A percentile compares a stretch with the other conserved stretches of the same genome.
These are phyloP conservation scores for Penicillium daleae DNA, from an alignment of 495 filamentous ascomycete genomes.

Conservation along the genomic window DNA sequence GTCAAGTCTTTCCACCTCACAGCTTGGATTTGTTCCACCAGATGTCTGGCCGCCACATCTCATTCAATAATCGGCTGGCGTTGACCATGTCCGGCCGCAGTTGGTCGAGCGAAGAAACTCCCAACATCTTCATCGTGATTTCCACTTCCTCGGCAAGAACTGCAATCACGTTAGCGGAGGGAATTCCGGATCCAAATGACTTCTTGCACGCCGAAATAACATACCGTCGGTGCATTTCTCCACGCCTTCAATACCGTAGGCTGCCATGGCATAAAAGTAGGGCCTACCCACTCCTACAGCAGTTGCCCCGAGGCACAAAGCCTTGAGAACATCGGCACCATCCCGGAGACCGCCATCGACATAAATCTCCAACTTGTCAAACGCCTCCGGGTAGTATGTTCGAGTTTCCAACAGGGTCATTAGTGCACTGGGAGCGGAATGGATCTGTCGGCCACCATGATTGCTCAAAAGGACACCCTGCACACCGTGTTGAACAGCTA, in stretches of 20 bases:
- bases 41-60: conserved; percentile 29
- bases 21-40: conserved; percentile 17
- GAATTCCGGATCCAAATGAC: neutral
- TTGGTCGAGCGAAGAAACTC: neutral
- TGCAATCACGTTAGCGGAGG: neutral
- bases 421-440: neutral
- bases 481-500: neutral
- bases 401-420: neutral
- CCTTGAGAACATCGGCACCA: neutral
- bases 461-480: neutral
- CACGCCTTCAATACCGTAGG: neutral
- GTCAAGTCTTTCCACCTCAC: neutral
- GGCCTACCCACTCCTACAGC: neutral
- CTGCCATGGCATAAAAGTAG: neutral
- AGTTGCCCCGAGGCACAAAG: neutral
- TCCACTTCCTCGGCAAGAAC: neutral
- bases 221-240: neutral
- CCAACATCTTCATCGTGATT: neutral
- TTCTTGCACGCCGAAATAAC: neutral
- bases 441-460: neutral
- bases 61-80: conserved; percentile 23
- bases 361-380: neutral
- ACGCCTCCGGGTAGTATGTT: neutral
- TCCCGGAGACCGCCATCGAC: neutral
- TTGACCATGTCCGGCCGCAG: conserved; percentile 25